Evolutionary conservation across 257 asterid species (phyloP), one percentile per base, ranked within the genome.

Genomic region (Solanum boliviense): DNA sequence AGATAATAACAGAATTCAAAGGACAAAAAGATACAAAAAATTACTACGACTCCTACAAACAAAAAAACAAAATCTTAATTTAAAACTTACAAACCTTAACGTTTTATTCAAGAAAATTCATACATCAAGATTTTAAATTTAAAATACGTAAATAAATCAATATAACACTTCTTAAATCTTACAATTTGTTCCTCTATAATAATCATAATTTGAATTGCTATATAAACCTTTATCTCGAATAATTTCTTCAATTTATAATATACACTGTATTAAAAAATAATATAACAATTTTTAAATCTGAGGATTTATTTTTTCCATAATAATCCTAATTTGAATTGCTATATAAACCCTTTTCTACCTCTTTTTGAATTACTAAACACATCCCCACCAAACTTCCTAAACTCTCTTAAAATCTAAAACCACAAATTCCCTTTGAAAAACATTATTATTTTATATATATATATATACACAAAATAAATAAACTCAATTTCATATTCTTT

Each of bases 1-100:
- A 3, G 2, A 20, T 20, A 20, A 3, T 20, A 58, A 58, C 5
- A 21, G 0, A 58, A 58, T 3, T 7, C 2, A 3, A 58, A 20
- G 2, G 25, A 58, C 25, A 58, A 58, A 58, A 58, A 20, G 1
- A 4, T 58, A 20, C 2, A 58, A 20, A 58, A 20, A 3, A 13
- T 52, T 20, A 58, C 12, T 58, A 7, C 5, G 5, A 58, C 2
- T 58, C 3, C 67, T 27, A 25, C 4, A 25, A 67, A 11, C 7
- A 52, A 52, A 56, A 52, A 18, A 56, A 2, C 0, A 56, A 6
- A 6, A 56, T 56, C 23, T 6, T 56, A 56, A 56, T 56, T 18
- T 56, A 56, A 56, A 56, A 67, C 7, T 13, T 68, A 13, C 10
- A 13, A 27, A 68, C 36, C 1, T 12, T 13, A 68, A 12, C 0